A percentile compares a stretch with the other conserved stretches of the same genome.
Evolutionary conservation across 805 yeast genomes (phyloP).

Genomic region (Metschnikowia chrysomelidarum): DNA sequence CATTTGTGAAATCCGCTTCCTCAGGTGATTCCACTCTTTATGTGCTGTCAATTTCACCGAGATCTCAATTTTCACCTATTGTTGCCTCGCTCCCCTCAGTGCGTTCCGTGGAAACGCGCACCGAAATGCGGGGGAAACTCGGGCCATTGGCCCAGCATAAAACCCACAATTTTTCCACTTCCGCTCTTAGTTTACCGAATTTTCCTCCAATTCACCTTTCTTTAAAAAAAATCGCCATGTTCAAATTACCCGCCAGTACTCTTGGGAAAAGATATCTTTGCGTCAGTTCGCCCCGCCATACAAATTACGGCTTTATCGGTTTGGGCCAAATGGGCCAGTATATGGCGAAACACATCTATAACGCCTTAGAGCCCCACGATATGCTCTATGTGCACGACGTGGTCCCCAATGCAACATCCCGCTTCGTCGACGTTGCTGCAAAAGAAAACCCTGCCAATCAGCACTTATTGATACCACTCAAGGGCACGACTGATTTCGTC

Average conservation of each 20-base stretch:
- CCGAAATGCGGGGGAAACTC: constrained; percentile 13
- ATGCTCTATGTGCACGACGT: constrained; percentile 45
- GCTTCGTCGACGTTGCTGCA: constrained; percentile 25
- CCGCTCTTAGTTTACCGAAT: not conserved
- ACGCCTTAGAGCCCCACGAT: constrained; percentile 37
- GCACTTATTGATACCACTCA: constrained; percentile 20
- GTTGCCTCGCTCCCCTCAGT: constrained; percentile 2
- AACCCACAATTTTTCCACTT: too few species aligned
- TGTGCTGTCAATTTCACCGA: too few species aligned
- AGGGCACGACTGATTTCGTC: constrained; percentile 26
- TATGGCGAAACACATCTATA: constrained; percentile 51
- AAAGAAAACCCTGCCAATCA: constrained; percentile 23
- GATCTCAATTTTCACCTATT: too few species aligned
- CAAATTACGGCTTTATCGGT: constrained; percentile 52
- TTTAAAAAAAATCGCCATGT: too few species aligned
- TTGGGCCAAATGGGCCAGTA: constrained; percentile 57
- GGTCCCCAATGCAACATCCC: constrained; percentile 25
- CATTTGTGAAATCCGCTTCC: too few species aligned
- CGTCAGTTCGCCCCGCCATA: constrained; percentile 1
- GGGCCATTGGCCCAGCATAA: constrained; percentile 3
- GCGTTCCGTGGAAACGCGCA: constrained; percentile 11
- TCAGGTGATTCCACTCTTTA: too few species aligned
- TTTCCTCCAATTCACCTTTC: constrained; percentile 2
- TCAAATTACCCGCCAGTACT: too few species aligned
- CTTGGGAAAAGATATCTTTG: constrained; percentile 15